Percentiles rank a stretch among this genome's conserved stretches.
phyloP scores from a whole-genome alignment of 306 rosid species.

The Citrullus amarus region DNA sequence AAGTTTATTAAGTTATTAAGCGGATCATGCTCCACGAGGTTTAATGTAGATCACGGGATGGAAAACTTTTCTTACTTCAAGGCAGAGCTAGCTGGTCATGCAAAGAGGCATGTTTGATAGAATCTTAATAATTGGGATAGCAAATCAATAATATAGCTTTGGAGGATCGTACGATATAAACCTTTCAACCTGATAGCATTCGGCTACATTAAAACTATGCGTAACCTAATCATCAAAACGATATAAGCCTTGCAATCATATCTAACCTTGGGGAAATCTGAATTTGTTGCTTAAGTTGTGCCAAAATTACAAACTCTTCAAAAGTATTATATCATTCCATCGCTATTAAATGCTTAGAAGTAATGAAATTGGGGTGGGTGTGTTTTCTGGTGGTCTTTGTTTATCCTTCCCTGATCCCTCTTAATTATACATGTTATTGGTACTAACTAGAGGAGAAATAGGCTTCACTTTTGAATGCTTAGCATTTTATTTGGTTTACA shows the following conservation, averaged over 20 bases:
- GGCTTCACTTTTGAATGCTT: neutral
- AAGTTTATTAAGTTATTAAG: neutral
- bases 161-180: neutral
- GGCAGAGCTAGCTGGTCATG: neutral
- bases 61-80: neutral
- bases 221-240: neutral
- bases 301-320: neutral
- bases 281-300: neutral
- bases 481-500: neutral
- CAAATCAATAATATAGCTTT: neutral
- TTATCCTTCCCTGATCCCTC: neutral
- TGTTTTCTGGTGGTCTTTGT: neutral
- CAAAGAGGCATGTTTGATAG: neutral
- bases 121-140: neutral
- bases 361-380: neutral
- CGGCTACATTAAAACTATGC: neutral
- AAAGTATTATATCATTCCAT: neutral
- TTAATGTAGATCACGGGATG: neutral
- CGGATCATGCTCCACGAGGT: neutral
- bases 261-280: neutral
- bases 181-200: slow-evolving; percentile 2
- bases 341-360: neutral
- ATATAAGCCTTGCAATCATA: neutral
- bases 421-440: neutral
- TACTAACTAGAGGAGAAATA: neutral